phyloP scores from a whole-genome alignment of 129 eudicot genomes.

The Flaveria sonorensis region DNA sequence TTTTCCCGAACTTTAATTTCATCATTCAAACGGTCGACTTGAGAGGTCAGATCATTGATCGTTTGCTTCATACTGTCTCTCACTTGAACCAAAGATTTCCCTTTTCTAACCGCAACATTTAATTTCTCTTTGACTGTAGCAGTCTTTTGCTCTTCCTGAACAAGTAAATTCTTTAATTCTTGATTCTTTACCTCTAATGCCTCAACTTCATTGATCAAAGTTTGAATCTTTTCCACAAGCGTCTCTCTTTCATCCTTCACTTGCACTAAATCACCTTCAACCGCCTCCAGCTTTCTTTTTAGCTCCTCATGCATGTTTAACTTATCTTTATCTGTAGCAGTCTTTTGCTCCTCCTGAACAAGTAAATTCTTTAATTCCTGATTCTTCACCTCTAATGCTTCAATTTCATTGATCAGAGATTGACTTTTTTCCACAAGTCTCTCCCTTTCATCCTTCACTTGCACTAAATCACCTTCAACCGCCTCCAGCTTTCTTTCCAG shows the following conservation, averaged over 20 bases:
- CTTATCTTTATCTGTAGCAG: constrained; percentile 75
- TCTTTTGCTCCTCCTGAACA: constrained; percentile 80
- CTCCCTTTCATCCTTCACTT: constrained; percentile 59
- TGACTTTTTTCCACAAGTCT: constrained; percentile 42
- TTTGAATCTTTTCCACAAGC: constrained; percentile 46
- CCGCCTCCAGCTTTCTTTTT: constrained; percentile 20
- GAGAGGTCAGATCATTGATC: constrained; percentile 66
- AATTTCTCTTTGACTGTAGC: constrained; percentile 81
- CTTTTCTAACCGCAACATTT: constrained; percentile 90
- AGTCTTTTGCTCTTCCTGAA: constrained; percentile 83
- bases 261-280: constrained; percentile 39
- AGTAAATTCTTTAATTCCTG: constrained; percentile 59
- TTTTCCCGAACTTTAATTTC: constrained; percentile 51
- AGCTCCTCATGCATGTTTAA: constrained; percentile 39
- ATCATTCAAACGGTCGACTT: constrained; percentile 61
- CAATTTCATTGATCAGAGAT: constrained; percentile 54
- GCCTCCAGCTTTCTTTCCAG: constrained; percentile 11
- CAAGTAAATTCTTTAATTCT: constrained; percentile 62
- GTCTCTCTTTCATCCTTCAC: constrained; percentile 58
- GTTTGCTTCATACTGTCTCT: constrained; percentile 80
- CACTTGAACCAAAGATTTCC: constrained; percentile 89
- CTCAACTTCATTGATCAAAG: constrained; percentile 55
- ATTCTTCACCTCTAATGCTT: constrained; percentile 47
- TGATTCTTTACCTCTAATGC: constrained; percentile 44
- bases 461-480: constrained; percentile 42